phyloP scores from a whole-genome alignment of 2,329 filamentous ascomycete genomes.

The Berkeleyomyces basicola region DNA sequence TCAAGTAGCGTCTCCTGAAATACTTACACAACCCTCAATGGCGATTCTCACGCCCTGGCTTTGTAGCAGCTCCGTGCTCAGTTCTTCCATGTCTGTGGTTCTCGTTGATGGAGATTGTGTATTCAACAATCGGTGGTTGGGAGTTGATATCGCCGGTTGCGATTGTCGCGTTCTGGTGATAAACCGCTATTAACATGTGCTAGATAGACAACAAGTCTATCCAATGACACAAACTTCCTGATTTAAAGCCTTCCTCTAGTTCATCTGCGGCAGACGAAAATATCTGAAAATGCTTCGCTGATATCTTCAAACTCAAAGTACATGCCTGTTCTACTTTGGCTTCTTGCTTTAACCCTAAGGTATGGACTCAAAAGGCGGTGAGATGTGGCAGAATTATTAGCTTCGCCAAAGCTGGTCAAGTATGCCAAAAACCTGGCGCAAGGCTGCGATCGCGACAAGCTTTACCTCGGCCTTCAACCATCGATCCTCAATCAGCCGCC shows the following conservation, averaged over 20 bases:
- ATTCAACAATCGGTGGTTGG: too few species aligned
- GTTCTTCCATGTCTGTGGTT: background rate
- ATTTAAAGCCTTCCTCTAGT: too few species aligned
- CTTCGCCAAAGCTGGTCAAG: background rate
- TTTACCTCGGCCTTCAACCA: constrained; percentile 3
- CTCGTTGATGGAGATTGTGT: background rate
- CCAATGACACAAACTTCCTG: too few species aligned
- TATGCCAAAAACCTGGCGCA: constrained; percentile 6
- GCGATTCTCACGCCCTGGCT: constrained; percentile 10
- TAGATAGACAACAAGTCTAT: too few species aligned
- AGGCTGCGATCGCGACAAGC: constrained; percentile 10
- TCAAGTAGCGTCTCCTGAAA: background rate
- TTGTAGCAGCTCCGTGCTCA: background rate
- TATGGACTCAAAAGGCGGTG: background rate
- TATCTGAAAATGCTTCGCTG: too few species aligned
- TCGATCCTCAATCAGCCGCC: constrained; percentile 1
- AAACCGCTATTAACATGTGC: too few species aligned
- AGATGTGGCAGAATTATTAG: constrained; percentile 5
- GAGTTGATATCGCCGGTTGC: too few species aligned
- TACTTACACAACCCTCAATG: constrained; percentile 13
- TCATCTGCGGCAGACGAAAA: too few species aligned
- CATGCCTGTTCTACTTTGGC: background rate
- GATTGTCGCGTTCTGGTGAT: too few species aligned
- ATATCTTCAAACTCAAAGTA: too few species aligned
- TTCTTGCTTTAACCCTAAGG: constrained; percentile 8